Evolutionary conservation across 805 yeast species (phyloP), one percentile per base, ranked within the genome.

Genomic region (Nakazawaea pomicola): DNA sequence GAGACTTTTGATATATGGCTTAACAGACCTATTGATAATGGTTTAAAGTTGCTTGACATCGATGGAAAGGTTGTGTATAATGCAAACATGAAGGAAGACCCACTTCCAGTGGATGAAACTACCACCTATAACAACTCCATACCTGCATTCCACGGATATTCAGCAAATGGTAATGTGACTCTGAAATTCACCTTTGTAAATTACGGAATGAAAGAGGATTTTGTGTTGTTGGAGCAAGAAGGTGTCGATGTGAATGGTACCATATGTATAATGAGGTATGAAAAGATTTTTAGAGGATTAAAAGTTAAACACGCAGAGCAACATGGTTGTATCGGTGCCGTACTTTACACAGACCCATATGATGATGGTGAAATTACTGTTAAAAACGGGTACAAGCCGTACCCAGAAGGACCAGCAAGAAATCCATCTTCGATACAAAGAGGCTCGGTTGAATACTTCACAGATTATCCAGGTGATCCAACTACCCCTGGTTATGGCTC

Each of bases 401-500:
- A 74, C 50, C 89, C 90, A 0, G 45, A 67, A 4, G 89, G 89
- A 0, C 78, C 79, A 3, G 84, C 87, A 2, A 68, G 87, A 50
- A 79, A 76, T 47, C 76, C 78, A 28, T 62, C 72, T 39, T 66
- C 80, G 7, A 74, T 83, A 20, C 79, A 79, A 51, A 67, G 85
- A 53, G 83, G 79, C 3, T 70, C 84, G 7, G 80, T 75, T 1
- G 76, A 69, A 45, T 77, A 65, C 46, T 65, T 78, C 42, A 71
- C 78, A 3, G 75, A 74, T 24, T 67, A 68, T 38, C 87, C 89
- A 0, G 90, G 90, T 10, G 91, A 83, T 54, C 90, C 90, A 27
- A 78, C 89, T 0, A 80, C 89, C 2, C 86, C 87, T 6, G 87
- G 86, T 3, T 76, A 75, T 62, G 72, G 86, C 2, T 74, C 84